A percentile compares a stretch with the other conserved stretches of the same genome.
These are phyloP conservation scores for Sporothrix luriei DNA, from an alignment of 2,329 filamentous ascomycete species.

Conservation along the genomic window DNA sequence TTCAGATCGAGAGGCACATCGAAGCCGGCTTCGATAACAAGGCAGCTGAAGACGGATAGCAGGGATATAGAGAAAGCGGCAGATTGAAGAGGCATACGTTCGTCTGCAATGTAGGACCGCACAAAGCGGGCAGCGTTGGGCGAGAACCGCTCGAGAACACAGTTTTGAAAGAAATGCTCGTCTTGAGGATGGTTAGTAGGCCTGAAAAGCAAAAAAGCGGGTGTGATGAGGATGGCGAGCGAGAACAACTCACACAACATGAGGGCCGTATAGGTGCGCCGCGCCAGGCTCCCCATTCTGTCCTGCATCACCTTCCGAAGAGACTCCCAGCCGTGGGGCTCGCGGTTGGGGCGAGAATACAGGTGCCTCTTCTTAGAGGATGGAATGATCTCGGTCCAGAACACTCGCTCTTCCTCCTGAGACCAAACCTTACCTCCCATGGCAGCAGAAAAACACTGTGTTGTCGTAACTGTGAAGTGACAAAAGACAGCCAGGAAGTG, in stretches of 20 bases:
- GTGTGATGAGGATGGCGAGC: background rate
- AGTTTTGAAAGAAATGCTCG: slow-evolving; percentile 44
- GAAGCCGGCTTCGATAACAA: background rate
- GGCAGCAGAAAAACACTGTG: slow-evolving; percentile 27
- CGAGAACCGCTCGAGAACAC: slow-evolving; percentile 37
- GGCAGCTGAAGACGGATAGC: background rate
- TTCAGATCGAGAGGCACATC: background rate
- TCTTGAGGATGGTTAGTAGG: slow-evolving; percentile 35
- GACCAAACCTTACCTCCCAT: slow-evolving; percentile 59
- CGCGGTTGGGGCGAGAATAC: slow-evolving; percentile 25
- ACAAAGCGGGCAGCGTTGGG: slow-evolving; percentile 36
- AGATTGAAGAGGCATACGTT: slow-evolving; percentile 29
- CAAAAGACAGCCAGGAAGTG: too few relatives aligned
- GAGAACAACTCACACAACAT: slow-evolving; percentile 40
- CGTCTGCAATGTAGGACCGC: slow-evolving; percentile 30
- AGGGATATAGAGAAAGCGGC: background rate
- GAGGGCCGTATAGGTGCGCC: slow-evolving; percentile 40
- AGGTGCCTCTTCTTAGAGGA: slow-evolving; percentile 39
- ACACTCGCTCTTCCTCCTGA: slow-evolving; percentile 51
- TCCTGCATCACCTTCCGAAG: slow-evolving; percentile 36
- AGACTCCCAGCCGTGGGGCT: slow-evolving; percentile 37
- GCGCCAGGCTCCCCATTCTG: slow-evolving; percentile 35
- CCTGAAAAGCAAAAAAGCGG: background rate
- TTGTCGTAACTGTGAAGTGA: background rate
- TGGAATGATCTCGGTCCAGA: slow-evolving; percentile 48